phyloP scores from a whole-genome alignment of 2,329 filamentous ascomycete genomes.

The Lachnum nothofagi region DNA sequence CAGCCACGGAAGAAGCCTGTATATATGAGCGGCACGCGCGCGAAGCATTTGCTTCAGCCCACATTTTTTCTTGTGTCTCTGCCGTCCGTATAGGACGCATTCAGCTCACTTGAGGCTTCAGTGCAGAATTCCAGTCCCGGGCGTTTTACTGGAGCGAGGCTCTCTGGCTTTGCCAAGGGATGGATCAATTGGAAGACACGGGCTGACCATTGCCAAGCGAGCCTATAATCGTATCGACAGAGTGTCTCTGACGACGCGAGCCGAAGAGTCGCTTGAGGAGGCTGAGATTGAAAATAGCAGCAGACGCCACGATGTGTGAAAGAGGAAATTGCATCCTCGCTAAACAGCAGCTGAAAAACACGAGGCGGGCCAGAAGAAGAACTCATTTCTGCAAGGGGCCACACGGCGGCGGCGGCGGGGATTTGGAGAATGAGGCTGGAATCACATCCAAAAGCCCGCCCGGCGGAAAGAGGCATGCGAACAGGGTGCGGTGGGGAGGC shows the following conservation, averaged over 20 bases:
- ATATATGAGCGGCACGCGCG: background rate
- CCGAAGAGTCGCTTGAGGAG: background rate
- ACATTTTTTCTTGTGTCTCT: background rate
- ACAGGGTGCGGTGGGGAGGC: too few relatives aligned
- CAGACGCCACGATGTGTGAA: background rate
- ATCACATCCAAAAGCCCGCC: too few relatives aligned
- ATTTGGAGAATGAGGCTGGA: too few relatives aligned
- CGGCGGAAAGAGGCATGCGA: too few relatives aligned
- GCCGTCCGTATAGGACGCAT: background rate
- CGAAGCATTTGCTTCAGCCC: background rate
- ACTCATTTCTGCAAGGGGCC: background rate
- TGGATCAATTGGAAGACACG: background rate
- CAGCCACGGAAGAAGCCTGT: background rate
- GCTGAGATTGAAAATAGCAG: background rate
- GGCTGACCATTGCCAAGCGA: background rate
- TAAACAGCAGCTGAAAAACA: background rate
- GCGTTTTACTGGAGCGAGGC: background rate
- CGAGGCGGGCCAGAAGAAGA: background rate
- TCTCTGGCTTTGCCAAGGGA: background rate
- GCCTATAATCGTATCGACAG: background rate
- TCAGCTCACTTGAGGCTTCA: background rate
- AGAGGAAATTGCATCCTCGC: background rate
- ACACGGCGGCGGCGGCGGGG: background rate
- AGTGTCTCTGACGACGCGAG: background rate
- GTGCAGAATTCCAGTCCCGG: background rate